Percentiles rank a stretch among this genome's conserved stretches.
These are phyloP conservation scores for Coniophora puteana DNA, from an alignment of 1,284 basidiomycete genomes.

Conservation along the genomic window DNA sequence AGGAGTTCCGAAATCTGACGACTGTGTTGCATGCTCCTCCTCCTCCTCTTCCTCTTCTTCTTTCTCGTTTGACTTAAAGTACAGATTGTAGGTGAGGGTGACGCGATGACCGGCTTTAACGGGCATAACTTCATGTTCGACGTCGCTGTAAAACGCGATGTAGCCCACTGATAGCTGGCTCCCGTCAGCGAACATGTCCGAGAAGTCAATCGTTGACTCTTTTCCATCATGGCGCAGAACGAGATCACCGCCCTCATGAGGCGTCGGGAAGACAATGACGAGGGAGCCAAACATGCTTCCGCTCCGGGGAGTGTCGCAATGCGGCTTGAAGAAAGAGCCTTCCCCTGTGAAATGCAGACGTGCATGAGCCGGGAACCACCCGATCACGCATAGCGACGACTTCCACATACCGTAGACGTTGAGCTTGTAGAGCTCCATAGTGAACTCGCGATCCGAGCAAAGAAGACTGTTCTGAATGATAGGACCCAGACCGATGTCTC, in stretches of 20 bases:
- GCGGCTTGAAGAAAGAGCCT: slow-evolving; percentile 15
- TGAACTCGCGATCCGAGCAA: slow-evolving; percentile 11
- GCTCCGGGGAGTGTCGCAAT: slow-evolving; percentile 26
- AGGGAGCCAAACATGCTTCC: slow-evolving; percentile 31
- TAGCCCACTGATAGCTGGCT: slow-evolving; percentile 19
- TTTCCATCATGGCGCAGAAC: slow-evolving; percentile 25
- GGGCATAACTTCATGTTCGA: slow-evolving; percentile 36
- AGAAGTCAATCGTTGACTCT: slow-evolving; percentile 24
- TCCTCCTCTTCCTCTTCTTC: too few species aligned
- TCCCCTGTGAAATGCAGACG: slow-evolving; percentile 9
- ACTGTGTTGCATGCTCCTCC: too few species aligned
- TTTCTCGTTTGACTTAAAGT: slow-evolving; percentile 12
- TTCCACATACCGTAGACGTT: slow-evolving; percentile 32
- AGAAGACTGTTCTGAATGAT: slow-evolving; percentile 14
- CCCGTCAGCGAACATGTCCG: slow-evolving; percentile 7
- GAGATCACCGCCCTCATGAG: slow-evolving; percentile 35
- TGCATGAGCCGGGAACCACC: not conserved
- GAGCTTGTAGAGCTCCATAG: slow-evolving; percentile 29
- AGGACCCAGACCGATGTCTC: slow-evolving; percentile 19
- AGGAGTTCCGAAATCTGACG: too few species aligned
- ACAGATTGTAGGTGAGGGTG: slow-evolving; percentile 39
- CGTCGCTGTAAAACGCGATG: slow-evolving; percentile 34
- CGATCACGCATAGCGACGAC: not conserved
- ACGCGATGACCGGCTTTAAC: slow-evolving; percentile 36
- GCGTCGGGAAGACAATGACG: slow-evolving; percentile 35